Evolutionary conservation across 257 asterid species (phyloP).

Genomic region (Lycium barbarum): DNA sequence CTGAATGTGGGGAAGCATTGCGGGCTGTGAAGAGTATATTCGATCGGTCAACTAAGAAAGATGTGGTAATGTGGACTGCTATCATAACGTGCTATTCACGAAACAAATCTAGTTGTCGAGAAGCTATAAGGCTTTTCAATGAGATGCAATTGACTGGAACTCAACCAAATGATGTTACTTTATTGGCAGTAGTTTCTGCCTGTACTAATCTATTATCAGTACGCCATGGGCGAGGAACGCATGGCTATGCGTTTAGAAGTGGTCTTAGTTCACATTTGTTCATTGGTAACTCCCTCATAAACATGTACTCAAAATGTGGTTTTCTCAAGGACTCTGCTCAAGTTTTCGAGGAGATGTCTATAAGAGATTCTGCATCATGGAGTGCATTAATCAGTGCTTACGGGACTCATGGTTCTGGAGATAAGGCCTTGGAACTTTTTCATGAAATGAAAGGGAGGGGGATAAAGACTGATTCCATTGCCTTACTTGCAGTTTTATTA

Average conservation of each 20-base stretch:
- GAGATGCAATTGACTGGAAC: conserved; percentile 62
- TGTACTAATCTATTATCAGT: conserved; percentile 55
- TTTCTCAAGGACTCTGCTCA: conserved; percentile 51
- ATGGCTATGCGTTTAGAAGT: conserved; percentile 55
- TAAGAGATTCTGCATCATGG: conserved; percentile 70
- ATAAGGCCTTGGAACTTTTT: conserved; percentile 58
- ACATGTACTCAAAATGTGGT: conserved; percentile 80
- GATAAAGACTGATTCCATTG: conserved; percentile 51
- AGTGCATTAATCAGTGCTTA: conserved; percentile 61
- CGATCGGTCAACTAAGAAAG: conserved; percentile 52
- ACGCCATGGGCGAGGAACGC: conserved; percentile 49
- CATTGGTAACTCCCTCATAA: conserved; percentile 66
- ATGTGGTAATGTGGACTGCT: conserved; percentile 78
- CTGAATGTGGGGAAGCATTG: conserved; percentile 46
- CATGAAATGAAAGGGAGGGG: conserved; percentile 56
- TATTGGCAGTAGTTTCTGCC: conserved; percentile 65
- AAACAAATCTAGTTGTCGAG: conserved; percentile 43
- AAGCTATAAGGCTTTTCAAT: conserved; percentile 59
- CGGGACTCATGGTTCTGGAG: conserved; percentile 62
- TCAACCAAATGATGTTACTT: conserved; percentile 58
- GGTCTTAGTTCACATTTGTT: conserved; percentile 49
- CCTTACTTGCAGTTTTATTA: conserved; percentile 60
- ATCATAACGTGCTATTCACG: conserved; percentile 62
- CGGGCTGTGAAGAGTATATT: conserved; percentile 54
- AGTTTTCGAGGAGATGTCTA: conserved; percentile 57